phyloP scores from a whole-genome alignment of 177 flowering plant species.

The Vitis hybrid region DNA sequence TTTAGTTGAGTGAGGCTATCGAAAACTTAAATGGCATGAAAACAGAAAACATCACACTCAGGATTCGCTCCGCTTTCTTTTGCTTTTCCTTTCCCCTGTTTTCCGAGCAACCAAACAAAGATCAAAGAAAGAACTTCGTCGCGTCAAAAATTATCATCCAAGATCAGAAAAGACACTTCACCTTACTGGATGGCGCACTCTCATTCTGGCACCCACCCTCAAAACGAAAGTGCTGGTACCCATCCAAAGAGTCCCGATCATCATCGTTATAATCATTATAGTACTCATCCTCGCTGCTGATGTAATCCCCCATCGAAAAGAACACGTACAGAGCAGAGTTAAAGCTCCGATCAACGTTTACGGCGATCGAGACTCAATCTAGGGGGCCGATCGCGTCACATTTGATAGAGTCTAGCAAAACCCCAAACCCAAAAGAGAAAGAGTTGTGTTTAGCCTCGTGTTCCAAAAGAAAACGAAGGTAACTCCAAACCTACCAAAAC shows the following conservation, averaged over 20 bases:
- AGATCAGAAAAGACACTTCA: conserved; percentile 6
- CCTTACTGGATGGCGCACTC: conserved; percentile 45
- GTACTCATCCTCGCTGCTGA: conserved; percentile 50
- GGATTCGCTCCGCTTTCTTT: background rate
- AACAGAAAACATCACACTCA: no score
- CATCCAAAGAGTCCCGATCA: conserved; percentile 61
- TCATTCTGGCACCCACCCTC: conserved; percentile 23
- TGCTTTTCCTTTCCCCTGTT: background rate
- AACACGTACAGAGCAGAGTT: no score
- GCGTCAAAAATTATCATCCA: no score
- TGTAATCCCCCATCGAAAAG: conserved; percentile 38
- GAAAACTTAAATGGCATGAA: background rate
- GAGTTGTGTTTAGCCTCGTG: no score
- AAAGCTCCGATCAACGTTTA: no score
- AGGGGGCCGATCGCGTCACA: no score
- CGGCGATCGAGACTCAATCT: no score
- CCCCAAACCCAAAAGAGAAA: no score
- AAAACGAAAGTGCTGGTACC: conserved; percentile 42
- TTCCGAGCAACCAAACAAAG: background rate
- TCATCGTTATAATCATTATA: conserved; percentile 25
- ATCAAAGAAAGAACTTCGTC: background rate
- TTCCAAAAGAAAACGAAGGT: no score
- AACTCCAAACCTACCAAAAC: no score
- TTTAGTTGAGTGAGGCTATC: background rate
- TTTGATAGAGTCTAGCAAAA: no score